Evolutionary conservation across 2,329 filamentous ascomycete genomes (phyloP).

Genomic region (Paecilomyces formosus): DNA sequence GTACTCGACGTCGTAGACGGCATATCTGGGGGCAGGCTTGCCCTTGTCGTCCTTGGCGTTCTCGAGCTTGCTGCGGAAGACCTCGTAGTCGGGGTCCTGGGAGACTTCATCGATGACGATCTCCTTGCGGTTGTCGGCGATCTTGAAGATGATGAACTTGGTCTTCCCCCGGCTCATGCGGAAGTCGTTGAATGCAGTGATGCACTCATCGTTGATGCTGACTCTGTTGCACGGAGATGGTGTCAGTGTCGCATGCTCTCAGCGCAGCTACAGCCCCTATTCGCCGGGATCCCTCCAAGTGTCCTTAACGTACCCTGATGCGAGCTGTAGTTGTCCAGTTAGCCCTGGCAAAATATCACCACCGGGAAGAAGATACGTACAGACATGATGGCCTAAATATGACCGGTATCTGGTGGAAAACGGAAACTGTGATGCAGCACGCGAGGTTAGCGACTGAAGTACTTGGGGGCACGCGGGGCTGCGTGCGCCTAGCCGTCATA

Average conservation of each 20-base stretch:
- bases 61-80: conserved; percentile 40
- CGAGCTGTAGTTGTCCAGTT: conserved; percentile 4
- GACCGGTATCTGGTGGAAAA: not conserved
- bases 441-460: not conserved
- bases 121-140: conserved; percentile 43
- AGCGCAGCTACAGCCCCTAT: not conserved
- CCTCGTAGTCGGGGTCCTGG: conserved; percentile 39
- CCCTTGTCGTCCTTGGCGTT: conserved; percentile 35
- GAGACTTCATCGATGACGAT: conserved; percentile 42
- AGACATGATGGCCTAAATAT: conserved; percentile 2
- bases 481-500: not conserved
- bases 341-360: not conserved
- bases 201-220: conserved; percentile 39
- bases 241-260: not conserved
- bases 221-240: conserved; percentile 26
- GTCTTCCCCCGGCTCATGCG: conserved; percentile 36
- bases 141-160: conserved; percentile 48
- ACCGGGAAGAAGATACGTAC: not conserved
- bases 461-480: not conserved
- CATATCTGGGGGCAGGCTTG: conserved; percentile 40
- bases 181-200: conserved; percentile 40
- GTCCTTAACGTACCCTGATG: conserved; percentile 6
- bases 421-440: not conserved
- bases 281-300: not conserved
- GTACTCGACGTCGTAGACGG: conserved; percentile 44